These are phyloP conservation scores for Actinidia polygama DNA, from an alignment of 179 eudicot species.

Conservation along the genomic window DNA sequence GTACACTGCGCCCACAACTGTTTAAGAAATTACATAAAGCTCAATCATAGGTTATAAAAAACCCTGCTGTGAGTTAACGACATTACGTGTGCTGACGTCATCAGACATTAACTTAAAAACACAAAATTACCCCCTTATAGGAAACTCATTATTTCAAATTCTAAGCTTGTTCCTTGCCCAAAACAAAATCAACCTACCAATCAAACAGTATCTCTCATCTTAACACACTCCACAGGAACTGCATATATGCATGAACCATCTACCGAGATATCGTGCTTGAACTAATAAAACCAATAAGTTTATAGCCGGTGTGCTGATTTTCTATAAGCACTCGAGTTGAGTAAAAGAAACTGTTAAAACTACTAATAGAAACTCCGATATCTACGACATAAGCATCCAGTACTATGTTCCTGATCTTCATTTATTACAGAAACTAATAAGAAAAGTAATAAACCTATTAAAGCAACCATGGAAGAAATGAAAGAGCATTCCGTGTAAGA, in stretches of 20 bases:
- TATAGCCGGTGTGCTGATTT: neutral
- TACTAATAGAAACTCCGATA: constrained; percentile 1
- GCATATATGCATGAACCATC: neutral
- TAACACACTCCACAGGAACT: too few species aligned
- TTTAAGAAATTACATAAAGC: too few species aligned
- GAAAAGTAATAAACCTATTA: neutral
- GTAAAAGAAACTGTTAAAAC: neutral
- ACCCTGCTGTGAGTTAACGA: too few species aligned
- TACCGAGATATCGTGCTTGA: neutral
- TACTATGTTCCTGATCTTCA: neutral
- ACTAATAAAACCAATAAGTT: neutral
- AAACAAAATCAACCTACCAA: too few species aligned
- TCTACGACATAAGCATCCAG: constrained; percentile 1
- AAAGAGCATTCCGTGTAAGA: constrained; percentile 14
- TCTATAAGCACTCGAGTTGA: neutral
- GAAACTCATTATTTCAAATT: too few species aligned
- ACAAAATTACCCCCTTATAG: too few species aligned
- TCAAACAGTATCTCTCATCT: too few species aligned
- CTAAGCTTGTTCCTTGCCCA: too few species aligned
- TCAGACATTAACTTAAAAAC: too few species aligned
- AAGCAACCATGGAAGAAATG: constrained; percentile 8
- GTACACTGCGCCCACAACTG: too few species aligned
- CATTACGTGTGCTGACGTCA: too few species aligned
- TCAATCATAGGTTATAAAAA: too few species aligned
- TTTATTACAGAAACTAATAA: constrained; percentile 20